These are phyloP conservation scores for Cladosporium sphaerospermum DNA, from an alignment of 2,329 filamentous ascomycete species.

Conservation along the genomic window DNA sequence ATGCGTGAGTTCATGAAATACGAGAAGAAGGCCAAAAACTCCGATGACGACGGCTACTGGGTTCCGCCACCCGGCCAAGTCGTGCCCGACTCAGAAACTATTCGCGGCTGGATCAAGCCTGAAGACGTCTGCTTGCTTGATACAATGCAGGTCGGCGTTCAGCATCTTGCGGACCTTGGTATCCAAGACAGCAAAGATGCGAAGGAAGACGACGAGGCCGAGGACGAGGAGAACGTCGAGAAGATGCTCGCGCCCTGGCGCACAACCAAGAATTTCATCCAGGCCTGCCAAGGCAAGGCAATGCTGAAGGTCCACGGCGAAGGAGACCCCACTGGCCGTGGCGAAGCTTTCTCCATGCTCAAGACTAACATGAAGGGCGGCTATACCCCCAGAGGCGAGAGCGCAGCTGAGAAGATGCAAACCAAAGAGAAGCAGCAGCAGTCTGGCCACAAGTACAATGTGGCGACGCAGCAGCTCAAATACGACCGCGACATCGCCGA, in stretches of 20 bases:
- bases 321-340: slow-evolving; percentile 88
- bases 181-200: slow-evolving; percentile 61
- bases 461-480: slow-evolving; percentile 84
- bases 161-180: slow-evolving; percentile 84
- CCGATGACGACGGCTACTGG: slow-evolving; percentile 69
- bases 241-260: slow-evolving; percentile 93
- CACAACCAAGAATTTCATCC: slow-evolving; percentile 91
- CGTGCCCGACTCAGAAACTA: slow-evolving; percentile 71
- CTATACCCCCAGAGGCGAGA: slow-evolving; percentile 84
- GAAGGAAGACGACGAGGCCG: slow-evolving; percentile 59
- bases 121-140: slow-evolving; percentile 94
- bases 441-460: slow-evolving; percentile 94
- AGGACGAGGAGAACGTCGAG: slow-evolving; percentile 66
- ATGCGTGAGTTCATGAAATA: slow-evolving; percentile 94
- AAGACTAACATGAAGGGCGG: slow-evolving; percentile 98
- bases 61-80: slow-evolving; percentile 65
- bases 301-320: slow-evolving; percentile 95
- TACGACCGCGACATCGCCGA: slow-evolving; percentile 87
- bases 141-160: slow-evolving; percentile 91
- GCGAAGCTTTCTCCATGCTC: slow-evolving; percentile 93
- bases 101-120: slow-evolving; percentile 84
- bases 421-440: slow-evolving; percentile 62
- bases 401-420: slow-evolving; percentile 78
- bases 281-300: slow-evolving; percentile 88
- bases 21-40: slow-evolving; percentile 81